Evolutionary conservation across 2,329 filamentous ascomycete species (phyloP), one percentile per base, ranked within the genome.

Genomic region (Calonectria montana): DNA sequence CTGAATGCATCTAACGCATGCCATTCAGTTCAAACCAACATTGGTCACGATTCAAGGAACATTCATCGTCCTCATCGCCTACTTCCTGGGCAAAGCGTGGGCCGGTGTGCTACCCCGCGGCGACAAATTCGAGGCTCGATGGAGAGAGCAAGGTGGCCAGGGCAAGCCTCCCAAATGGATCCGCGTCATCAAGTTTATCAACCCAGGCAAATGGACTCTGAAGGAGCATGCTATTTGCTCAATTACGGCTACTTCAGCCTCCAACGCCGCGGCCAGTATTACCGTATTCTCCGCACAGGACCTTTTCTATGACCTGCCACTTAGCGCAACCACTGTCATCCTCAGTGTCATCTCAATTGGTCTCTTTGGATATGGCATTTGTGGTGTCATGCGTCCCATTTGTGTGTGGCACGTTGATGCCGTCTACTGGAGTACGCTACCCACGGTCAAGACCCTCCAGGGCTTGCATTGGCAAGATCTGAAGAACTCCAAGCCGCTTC

Each of bases 1-100:
- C 13, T 23, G 15, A 67, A 8, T 8, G n/a, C 10, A 23, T 23
- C 73, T 76, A 18, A 78, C 29, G 21, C 10, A n/a, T n/a, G 8
- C 3, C 6, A 2, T 4, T 8, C 48, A 89, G 87, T 90, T 88
- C 79, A 89, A 90, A 83, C 88, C 88, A 0, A 90, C 88, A 0
- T 3, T 43, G 1, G 78, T 87, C 41, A 83, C 82, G 3, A 87
- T 90, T 21, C 83, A 84, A 18, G 88, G 88, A 43, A 90, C 88
- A 0, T 90, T 90, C 67, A 89, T 90, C 64, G 88, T 89, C 6
- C 84, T 91, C 47, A 89, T 91, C 55, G 86, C 87, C 15, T 90
- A 90, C 80, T 90, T 90, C 61, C 62, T 86, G 2, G 89, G 89
- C 10, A 87, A 81, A n/a, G 80, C 76, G 5, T 81, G 80, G 80